These are phyloP conservation scores for Solanum piurae DNA, from an alignment of 257 asterid genomes.

Conservation along the genomic window DNA sequence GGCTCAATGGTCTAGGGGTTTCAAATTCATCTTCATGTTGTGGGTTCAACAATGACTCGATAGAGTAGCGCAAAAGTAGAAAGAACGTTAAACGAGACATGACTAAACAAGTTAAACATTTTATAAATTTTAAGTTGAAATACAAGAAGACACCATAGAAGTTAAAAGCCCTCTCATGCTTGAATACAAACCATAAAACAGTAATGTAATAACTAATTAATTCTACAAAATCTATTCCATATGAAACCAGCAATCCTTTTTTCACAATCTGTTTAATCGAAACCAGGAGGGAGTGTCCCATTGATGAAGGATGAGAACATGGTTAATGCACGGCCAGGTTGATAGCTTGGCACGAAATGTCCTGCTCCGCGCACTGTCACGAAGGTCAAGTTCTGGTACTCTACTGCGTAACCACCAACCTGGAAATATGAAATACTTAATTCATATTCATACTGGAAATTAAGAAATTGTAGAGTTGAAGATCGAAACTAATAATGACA, in stretches of 20 bases:
- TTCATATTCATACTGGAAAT: not conserved
- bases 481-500: not conserved
- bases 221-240: not conserved
- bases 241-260: not conserved
- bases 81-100: not conserved
- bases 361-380: slow-evolving; percentile 52
- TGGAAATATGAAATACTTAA: not conserved
- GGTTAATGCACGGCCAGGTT: slow-evolving; percentile 45
- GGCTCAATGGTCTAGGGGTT: not conserved
- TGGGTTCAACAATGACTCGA: not conserved
- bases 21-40: not conserved
- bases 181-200: not conserved
- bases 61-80: not conserved
- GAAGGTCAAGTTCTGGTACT: slow-evolving; percentile 40
- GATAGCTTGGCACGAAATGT: slow-evolving; percentile 53
- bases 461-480: not conserved
- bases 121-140: not conserved
- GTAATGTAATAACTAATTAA: not conserved
- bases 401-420: slow-evolving; percentile 66
- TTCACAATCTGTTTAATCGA: not conserved
- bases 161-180: not conserved
- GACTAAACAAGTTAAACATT: not conserved
- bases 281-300: slow-evolving; percentile 39
- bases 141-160: not conserved
- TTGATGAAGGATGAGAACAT: slow-evolving; percentile 33